Base-by-base conservation (phyloP, 1,284 basidiomycete genomes). In the Irpex sp. region DNA sequence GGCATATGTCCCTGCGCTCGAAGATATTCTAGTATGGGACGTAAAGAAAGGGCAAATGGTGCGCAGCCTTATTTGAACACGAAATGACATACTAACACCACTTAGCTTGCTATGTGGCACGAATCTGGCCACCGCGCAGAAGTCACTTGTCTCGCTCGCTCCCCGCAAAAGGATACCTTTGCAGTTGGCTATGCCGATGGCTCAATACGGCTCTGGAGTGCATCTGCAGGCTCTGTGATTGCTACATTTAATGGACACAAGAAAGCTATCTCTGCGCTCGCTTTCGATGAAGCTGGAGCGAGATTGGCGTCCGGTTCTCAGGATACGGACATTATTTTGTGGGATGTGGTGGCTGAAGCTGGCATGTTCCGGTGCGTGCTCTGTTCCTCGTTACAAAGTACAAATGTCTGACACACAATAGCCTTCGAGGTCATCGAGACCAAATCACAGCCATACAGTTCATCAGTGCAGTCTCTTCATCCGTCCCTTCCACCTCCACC, bases 171-270 rank as follows among this genome's bases (percentile, higher is more conserved):
- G 66, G 83, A 89, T 63, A 78, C 81, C 4, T 98, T 96, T 71
- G 96, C 96, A 1, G 94, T 98, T 28, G 94, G 96, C n/a, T 99
- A 99, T 74, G 86, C 87, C 10, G 97, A 99, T 72, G 97, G 97
- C 12, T 96, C 94, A 9, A 87, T 99, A 67, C 86, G 95, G 36
- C 74, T 99, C 18, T 99, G 97, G 97, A 86, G 84, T 67, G 78
- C 81, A 36, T 73, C 76, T 37, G 79, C 80, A n/a, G 80, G 83
- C 18, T 82, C 84, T 28, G 93, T 95, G 45, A 75, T 86, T 35
- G 84, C 96, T 4, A 94, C 93, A 0, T 96, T 99, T 77, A 98
- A 99, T 74, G 97, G 97, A 0, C 97, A 99, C 78, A 94, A 94
- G 77, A 95, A 93, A 68, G 82, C 92, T 12, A 82, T 98, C 37